Evolutionary conservation across 768 basidiomycete species (phyloP).

Genomic region (Rubroboletus pulcherrimus): DNA sequence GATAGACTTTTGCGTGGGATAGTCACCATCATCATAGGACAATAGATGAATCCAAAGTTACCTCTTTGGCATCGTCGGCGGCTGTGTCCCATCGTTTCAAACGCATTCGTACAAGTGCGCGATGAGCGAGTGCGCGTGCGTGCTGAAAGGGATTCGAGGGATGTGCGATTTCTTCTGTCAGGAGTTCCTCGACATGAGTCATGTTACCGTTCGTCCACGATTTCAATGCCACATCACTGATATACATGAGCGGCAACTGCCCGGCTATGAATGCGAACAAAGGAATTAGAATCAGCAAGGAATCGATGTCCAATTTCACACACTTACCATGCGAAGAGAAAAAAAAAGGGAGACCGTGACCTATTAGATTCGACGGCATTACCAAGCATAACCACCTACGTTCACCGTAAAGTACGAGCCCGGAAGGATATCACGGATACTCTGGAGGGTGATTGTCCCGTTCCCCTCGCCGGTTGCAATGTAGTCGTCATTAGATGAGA

Average conservation of each 20-base stretch:
- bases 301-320: background rate
- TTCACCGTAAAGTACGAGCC: background rate
- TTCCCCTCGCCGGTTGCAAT: background rate
- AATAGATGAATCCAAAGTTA: background rate
- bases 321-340: background rate
- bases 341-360: background rate
- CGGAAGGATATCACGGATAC: background rate
- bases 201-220: background rate
- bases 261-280: background rate
- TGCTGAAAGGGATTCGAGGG: background rate
- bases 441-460: background rate
- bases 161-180: constrained; percentile 1
- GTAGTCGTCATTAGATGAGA: background rate
- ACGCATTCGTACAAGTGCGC: background rate
- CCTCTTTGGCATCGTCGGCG: constrained; percentile 1
- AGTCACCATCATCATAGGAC: background rate
- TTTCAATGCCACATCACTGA: background rate
- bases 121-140: background rate
- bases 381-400: background rate
- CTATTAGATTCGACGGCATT: background rate
- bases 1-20: background rate
- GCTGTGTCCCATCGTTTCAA: background rate
- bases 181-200: background rate
- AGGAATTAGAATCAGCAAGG: background rate
- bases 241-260: background rate